Conservation (phyloP, 2,329 filamentous ascomycete genomes). For the Fusarium pseudocircinatum region DNA sequence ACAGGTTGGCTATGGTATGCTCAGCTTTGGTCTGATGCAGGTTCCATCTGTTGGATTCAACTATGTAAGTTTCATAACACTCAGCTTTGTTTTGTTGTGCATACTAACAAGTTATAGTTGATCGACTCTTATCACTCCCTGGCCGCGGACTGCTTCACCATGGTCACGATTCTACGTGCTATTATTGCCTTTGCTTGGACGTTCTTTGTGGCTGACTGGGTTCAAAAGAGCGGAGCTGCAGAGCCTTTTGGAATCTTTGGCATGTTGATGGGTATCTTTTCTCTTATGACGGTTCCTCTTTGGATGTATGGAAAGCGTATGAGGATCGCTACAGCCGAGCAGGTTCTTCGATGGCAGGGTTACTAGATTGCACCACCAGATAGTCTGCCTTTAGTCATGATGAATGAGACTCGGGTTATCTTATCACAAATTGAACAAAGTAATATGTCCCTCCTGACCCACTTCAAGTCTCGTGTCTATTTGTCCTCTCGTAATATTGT, state of each 20-base stretch:
- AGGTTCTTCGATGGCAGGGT: constrained; percentile 17
- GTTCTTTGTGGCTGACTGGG: constrained; percentile 62
- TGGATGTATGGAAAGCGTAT: constrained; percentile 50
- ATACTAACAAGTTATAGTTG: constrained; percentile 45
- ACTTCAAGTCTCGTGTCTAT: background rate
- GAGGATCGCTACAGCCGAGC: constrained; percentile 47
- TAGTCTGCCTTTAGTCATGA: too few relatives aligned
- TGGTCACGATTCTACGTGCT: constrained; percentile 59
- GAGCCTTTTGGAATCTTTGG: constrained; percentile 59
- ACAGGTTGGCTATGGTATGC: constrained; percentile 49
- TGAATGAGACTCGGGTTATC: too few relatives aligned
- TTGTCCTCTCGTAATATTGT: background rate
- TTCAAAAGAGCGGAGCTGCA: constrained; percentile 53
- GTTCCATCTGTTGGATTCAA: constrained; percentile 52
- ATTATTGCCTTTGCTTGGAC: constrained; percentile 64
- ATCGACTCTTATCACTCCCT: constrained; percentile 60
- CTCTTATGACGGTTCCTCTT: constrained; percentile 48
- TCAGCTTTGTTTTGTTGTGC: rapidly evolving
- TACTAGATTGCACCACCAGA: too few relatives aligned
- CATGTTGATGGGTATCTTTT: constrained; percentile 47
- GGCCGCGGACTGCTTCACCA: constrained; percentile 63
- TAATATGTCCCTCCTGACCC: background rate
- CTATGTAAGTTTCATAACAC: constrained; percentile 45
- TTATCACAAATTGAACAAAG: background rate
- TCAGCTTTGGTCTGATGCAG: constrained; percentile 51